phyloP scores from a whole-genome alignment of 176 grass and related monocot species.

The Urochloa ruziziensis region DNA sequence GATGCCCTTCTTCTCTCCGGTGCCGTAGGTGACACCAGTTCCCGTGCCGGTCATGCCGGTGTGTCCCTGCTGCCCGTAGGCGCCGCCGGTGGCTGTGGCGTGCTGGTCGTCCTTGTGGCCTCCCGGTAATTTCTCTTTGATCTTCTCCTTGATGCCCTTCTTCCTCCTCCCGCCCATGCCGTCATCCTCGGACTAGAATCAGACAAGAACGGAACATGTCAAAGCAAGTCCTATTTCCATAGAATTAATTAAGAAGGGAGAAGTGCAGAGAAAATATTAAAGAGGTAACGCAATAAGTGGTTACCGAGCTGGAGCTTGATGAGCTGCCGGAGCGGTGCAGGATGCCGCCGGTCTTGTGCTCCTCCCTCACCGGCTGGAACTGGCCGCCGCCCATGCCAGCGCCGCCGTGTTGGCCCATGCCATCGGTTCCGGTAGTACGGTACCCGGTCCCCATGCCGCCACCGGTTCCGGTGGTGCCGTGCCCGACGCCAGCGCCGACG shows the following conservation, averaged over 20 bases:
- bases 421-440: neutral
- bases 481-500: neutral
- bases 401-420: constrained; percentile 7
- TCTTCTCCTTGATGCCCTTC: constrained; percentile 70
- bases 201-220: neutral
- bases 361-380: constrained; percentile 32
- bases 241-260: no score
- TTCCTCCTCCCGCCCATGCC: constrained; percentile 59
- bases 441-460: neutral
- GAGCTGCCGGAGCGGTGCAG: constrained; percentile 61
- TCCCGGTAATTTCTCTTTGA: constrained; percentile 61
- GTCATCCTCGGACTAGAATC: constrained; percentile 55
- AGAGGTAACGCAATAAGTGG: no score
- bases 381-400: constrained; percentile 16
- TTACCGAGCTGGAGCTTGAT: constrained; percentile 64
- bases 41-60: neutral
- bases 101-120: constrained; percentile 19
- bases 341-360: constrained; percentile 27
- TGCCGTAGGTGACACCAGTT: neutral
- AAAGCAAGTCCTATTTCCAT: no score
- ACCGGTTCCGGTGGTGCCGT: neutral
- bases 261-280: neutral
- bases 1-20: constrained; percentile 58
- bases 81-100: neutral
- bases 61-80: constrained; percentile 23